phyloP scores from a whole-genome alignment of 768 basidiomycete species.

The Pleurotus pulmonarius region DNA sequence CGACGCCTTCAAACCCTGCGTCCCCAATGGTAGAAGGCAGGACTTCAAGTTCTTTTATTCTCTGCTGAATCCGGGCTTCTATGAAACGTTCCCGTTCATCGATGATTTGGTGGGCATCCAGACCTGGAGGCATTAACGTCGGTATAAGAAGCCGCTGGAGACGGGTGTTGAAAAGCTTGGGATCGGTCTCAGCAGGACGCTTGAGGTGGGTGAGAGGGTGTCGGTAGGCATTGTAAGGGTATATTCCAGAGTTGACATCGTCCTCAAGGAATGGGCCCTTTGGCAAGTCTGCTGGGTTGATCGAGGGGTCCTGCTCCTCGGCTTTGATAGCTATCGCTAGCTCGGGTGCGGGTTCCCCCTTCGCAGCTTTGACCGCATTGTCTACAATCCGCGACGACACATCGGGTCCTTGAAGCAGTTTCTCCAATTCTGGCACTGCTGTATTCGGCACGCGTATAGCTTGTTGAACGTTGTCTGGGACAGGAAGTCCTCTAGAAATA shows the following conservation, averaged over 20 bases:
- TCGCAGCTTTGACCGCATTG: constrained; percentile 70
- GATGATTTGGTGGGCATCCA: constrained; percentile 89
- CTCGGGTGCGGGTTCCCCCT: constrained; percentile 28
- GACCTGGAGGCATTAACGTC: constrained; percentile 83
- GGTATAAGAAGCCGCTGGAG: constrained; percentile 83
- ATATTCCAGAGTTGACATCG: constrained; percentile 74
- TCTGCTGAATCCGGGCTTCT: constrained; percentile 83
- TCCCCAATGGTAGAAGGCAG: constrained; percentile 80
- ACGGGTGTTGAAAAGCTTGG: constrained; percentile 62
- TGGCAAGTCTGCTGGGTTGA: constrained; percentile 58
- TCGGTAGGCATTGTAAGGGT: constrained; percentile 88
- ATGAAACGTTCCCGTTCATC: constrained; percentile 91
- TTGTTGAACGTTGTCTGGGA: constrained; percentile 68
- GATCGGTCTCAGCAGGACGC: constrained; percentile 56
- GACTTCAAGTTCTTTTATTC: constrained; percentile 81
- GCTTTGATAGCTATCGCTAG: constrained; percentile 34
- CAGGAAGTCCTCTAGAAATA: constrained; percentile 58
- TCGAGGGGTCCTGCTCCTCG: constrained; percentile 46
- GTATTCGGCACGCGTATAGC: constrained; percentile 64
- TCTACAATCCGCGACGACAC: constrained; percentile 64
- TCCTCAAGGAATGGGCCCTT: constrained; percentile 78
- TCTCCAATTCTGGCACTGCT: constrained; percentile 61
- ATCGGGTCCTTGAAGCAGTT: constrained; percentile 57
- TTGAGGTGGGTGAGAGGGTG: constrained; percentile 83
- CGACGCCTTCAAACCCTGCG: constrained; percentile 54